A percentile compares a stretch with the other conserved stretches of the same genome.
phyloP scores from a whole-genome alignment of 2,329 filamentous ascomycete genomes.

The Sarocladiaceae sp. region DNA sequence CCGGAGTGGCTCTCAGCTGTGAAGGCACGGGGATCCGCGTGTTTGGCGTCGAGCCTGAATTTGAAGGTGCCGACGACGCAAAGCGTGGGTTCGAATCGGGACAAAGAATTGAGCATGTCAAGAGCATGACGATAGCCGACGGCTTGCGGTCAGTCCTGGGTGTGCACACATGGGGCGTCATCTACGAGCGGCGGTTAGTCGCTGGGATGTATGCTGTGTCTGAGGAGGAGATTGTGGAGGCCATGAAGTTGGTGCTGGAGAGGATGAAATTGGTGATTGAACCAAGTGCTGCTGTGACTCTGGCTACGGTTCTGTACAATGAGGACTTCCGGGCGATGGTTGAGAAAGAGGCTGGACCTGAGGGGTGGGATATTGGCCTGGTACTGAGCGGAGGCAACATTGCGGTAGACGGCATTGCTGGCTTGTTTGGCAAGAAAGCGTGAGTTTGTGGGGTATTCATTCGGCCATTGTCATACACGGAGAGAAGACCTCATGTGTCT shows the following conservation, averaged over 20 bases:
- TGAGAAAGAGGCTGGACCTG: slow-evolving; percentile 54
- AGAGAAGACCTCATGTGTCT: too few species aligned
- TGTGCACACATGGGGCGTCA: slow-evolving; percentile 60
- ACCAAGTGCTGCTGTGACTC: slow-evolving; percentile 66
- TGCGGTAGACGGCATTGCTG: slow-evolving; percentile 37
- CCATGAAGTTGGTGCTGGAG: slow-evolving; percentile 67
- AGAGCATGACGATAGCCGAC: slow-evolving; percentile 70
- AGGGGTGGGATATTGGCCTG: slow-evolving; percentile 59
- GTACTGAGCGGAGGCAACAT: slow-evolving; percentile 47
- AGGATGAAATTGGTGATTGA: slow-evolving; percentile 77
- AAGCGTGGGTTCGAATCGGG: slow-evolving; percentile 56
- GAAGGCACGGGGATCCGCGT: slow-evolving; percentile 59
- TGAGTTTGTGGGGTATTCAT: not conserved
- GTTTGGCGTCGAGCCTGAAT: slow-evolving; percentile 72
- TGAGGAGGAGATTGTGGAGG: slow-evolving; percentile 67
- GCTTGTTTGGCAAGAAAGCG: slow-evolving; percentile 26
- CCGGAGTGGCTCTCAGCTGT: slow-evolving; percentile 65
- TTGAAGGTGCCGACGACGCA: slow-evolving; percentile 71
- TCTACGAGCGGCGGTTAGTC: slow-evolving; percentile 59
- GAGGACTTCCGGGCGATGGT: slow-evolving; percentile 65
- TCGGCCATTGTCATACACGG: too few species aligned
- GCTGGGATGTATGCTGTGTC: slow-evolving; percentile 58
- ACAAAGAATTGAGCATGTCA: slow-evolving; percentile 56
- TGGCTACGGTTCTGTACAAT: slow-evolving; percentile 70
- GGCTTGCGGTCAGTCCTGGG: slow-evolving; percentile 72